phyloP scores from a whole-genome alignment of 345 rosid genomes.

The Ceriops tagal region DNA sequence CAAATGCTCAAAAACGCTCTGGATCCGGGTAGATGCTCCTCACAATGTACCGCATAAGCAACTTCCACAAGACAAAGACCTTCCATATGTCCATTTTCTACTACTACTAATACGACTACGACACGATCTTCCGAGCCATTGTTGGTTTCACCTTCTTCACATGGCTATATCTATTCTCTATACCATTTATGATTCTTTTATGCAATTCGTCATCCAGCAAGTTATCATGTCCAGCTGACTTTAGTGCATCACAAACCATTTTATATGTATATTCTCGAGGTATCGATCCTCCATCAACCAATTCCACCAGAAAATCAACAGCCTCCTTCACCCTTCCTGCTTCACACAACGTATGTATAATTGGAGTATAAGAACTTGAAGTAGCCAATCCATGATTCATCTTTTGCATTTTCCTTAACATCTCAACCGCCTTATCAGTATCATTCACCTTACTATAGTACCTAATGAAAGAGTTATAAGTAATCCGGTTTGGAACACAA shows the following conservation, averaged over 20 bases:
- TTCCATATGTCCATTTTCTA: too few species aligned
- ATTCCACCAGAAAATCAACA: slow-evolving; percentile 55
- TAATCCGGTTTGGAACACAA: slow-evolving; percentile 63
- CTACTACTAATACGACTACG: not conserved
- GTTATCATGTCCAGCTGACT: slow-evolving; percentile 29
- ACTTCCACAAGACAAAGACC: too few species aligned
- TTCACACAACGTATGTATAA: slow-evolving; percentile 81
- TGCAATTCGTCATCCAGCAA: slow-evolving; percentile 41
- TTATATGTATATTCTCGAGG: slow-evolving; percentile 83
- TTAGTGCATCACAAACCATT: slow-evolving; percentile 55
- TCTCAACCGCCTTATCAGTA: slow-evolving; percentile 63
- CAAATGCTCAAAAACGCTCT: not conserved
- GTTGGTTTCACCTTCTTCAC: slow-evolving; percentile 62
- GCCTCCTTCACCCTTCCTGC: slow-evolving; percentile 57
- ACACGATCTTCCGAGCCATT: slow-evolving; percentile 25
- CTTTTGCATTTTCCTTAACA: slow-evolving; percentile 68
- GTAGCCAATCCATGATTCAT: slow-evolving; percentile 66
- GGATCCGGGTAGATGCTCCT: too few species aligned
- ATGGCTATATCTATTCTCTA: slow-evolving; percentile 45
- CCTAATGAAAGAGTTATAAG: slow-evolving; percentile 77
- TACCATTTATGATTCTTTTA: slow-evolving; percentile 46
- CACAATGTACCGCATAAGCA: too few species aligned
- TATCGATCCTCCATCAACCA: slow-evolving; percentile 61
- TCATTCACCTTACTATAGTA: slow-evolving; percentile 72
- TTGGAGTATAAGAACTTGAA: slow-evolving; percentile 63